Base-by-base conservation (phyloP, 139 green algal species). In the Diplosphaera chodatii region DNA sequence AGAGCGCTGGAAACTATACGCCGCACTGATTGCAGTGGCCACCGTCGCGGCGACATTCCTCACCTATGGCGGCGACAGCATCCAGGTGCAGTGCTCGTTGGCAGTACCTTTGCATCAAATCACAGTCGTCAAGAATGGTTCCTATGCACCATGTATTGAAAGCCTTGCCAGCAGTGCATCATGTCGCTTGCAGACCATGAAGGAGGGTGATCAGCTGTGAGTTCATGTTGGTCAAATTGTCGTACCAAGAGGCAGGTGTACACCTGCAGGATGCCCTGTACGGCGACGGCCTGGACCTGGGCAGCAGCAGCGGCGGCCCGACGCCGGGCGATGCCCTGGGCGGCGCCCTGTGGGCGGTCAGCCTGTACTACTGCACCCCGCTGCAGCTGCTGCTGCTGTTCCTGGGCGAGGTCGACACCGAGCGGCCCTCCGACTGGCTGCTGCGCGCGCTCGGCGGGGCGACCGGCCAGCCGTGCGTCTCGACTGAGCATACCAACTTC, bases 321-420 rank as follows among this genome's bases (percentile, higher is more conserved):
- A 27, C 48, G 41, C 31, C 76, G 75, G 87, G 77, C 1, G 86
- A 91, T 59, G 2, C 72, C 0, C 2, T 77, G 13, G 88, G 72
- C 1, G 81, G 67, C 1, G 5, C 80, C 40, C 70, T 93, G 68
- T 93, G 88, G 88, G 63, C 70, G 3, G 23, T 67, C 0, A 69
- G 76, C 15, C 77, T 91, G 1, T 93, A 77, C 71, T 93, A 82
- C 72, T 71, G 62, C 32, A 84, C 69, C 25, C 89, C 89, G 0
- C 30, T 82, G 70, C 85, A 91, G 78, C 77, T 92, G 71, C 82
- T 95, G 69, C 78, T 93, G 40, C 71, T 94, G 16, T 95, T 95
- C 75, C 74, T 93, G 18, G 90, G 90, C 13, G 75, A 80, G 27
- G 75, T 92, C 1, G 88, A 95, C 29, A 90, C 76, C 1, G 81